Percentiles rank a stretch among this genome's conserved stretches.
Conservation (phyloP, 768 basidiomycete genomes). For the Lactifluus pinguis region DNA sequence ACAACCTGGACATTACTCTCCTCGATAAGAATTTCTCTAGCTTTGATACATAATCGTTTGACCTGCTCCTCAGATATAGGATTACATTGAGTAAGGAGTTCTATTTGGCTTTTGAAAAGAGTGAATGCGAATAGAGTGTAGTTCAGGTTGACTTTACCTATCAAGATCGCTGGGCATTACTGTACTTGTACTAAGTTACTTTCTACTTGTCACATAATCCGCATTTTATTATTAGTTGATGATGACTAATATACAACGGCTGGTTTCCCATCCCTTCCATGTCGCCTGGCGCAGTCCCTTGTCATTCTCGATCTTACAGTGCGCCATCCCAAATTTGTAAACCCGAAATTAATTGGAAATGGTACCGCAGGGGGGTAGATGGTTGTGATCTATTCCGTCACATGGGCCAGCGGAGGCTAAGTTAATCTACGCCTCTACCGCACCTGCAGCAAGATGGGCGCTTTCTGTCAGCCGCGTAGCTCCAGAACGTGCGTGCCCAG, state of each 20-base stretch:
- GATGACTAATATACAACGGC: background rate
- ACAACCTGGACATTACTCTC: conserved; percentile 96
- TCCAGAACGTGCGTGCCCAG: background rate
- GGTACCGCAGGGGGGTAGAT: conserved; percentile 1
- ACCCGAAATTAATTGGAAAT: background rate
- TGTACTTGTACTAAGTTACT: too few relatives aligned
- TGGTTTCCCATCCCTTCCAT: background rate
- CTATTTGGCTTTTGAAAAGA: conserved; percentile 68
- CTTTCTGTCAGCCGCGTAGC: background rate
- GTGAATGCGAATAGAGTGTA: background rate
- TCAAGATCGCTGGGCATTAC: conserved; percentile 19
- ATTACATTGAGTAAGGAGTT: conserved; percentile 87
- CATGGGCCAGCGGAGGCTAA: background rate
- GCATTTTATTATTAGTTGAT: background rate
- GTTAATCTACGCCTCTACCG: background rate
- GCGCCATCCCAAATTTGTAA: background rate
- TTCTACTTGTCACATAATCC: background rate
- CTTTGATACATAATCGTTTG: conserved; percentile 90
- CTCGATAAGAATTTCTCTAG: conserved; percentile 92
- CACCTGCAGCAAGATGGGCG: background rate
- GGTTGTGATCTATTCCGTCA: background rate
- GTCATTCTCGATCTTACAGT: background rate
- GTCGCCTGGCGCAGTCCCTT: background rate
- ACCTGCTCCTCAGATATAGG: conserved; percentile 95
- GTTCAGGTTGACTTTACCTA: background rate